Base-by-base conservation (phyloP, 345 rosid genomes). In the Syzygium jambos region DNA sequence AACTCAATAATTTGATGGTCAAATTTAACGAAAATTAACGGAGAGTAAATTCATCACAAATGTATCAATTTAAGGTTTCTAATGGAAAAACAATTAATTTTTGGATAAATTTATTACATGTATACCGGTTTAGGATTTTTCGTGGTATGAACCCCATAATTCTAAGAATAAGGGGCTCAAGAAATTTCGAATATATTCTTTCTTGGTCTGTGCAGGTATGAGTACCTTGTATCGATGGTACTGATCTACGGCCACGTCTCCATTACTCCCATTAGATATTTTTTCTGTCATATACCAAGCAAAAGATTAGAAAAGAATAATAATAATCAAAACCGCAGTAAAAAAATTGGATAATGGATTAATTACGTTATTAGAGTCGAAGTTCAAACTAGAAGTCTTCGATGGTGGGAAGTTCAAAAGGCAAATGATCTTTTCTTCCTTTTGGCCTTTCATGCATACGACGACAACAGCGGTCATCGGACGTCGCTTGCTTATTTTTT, bases 141-240 rank as follows among this genome's bases (percentile, higher is more conserved):
- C 7, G 7, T 43, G 46, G 7, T 43, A 38, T 9, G 21, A 22
- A 49, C 55, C 25, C 27, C 82, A 22, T 49, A 30, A 53, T 41
- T 9, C 41, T 51, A 8, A 73, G 23, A 41, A 21, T 16, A 51
- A 30, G 51, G 38, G 10, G 54, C 52, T 77, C 2, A 1, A 23
- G 54, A 30, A 78, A 52, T 25, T 12, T 38, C 7, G 1, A 38
- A 49, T n/a, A 41, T 80, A 34, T 19, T 38, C 15, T 27, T 43
- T 22, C 27, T 22, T 34, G n/a, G 29, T 27, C 13, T 53, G 22
- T 23, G 52, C 13, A 1, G 3, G 17, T 49, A 38, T 15, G 27
- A 46, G 3, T 10, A 93, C 95, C 91, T 92, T 91, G 85, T 92
- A 92, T 51, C 88, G 91, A 84, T 94, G 91, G 87, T 92, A 94